phyloP scores from a whole-genome alignment of 768 basidiomycete genomes.

The Psilocybe cyanescens region DNA sequence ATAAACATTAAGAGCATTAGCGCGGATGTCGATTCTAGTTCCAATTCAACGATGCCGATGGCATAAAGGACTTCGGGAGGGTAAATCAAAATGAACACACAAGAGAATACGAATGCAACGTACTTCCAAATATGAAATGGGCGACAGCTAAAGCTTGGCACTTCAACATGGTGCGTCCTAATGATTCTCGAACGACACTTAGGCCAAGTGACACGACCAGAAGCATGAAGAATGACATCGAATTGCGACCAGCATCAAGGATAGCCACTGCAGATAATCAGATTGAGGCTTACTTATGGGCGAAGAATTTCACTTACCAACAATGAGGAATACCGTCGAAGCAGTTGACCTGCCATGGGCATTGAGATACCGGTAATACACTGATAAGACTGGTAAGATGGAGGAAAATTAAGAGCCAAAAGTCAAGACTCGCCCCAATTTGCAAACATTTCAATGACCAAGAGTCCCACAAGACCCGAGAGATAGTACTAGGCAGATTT shows the following conservation, averaged over 20 bases:
- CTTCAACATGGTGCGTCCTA: constrained; percentile 83
- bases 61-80: constrained; percentile 76
- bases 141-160: constrained; percentile 81
- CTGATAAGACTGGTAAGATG: constrained; percentile 38
- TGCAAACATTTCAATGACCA: constrained; percentile 94
- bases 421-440: constrained; percentile 68
- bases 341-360: constrained; percentile 75
- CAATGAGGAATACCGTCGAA: constrained; percentile 89
- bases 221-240: constrained; percentile 94
- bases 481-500: constrained; percentile 76
- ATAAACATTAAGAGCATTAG: constrained; percentile 87
- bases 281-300: neutral
- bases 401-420: neutral
- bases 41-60: constrained; percentile 91
- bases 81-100: neutral
- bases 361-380: constrained; percentile 95
- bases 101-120: constrained; percentile 28
- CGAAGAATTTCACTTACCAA: constrained; percentile 56
- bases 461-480: constrained; percentile 81
- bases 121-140: constrained; percentile 95
- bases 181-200: constrained; percentile 87
- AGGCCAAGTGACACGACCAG: constrained; percentile 91
- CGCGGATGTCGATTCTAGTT: constrained; percentile 89
- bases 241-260: constrained; percentile 92
- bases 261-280: constrained; percentile 69